Conservation (phyloP, 2,329 filamentous ascomycete species). For the Penicillium sp. region DNA sequence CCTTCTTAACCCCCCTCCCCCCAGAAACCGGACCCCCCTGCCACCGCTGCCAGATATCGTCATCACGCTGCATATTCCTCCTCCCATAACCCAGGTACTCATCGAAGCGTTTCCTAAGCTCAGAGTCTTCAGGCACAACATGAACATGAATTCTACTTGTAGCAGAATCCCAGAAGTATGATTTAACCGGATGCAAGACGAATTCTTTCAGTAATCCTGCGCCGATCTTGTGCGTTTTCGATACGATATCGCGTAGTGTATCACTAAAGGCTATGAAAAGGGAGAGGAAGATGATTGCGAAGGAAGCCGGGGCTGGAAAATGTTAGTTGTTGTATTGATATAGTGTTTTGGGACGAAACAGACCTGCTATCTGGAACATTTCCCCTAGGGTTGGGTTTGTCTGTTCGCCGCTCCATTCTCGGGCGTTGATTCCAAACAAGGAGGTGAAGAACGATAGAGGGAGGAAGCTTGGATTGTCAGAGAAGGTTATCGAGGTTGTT, state of each 20-base stretch:
- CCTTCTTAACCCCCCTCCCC: conserved; percentile 11
- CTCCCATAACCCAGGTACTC: conserved; percentile 28
- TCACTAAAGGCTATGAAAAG: conserved; percentile 58
- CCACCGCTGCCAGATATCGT: conserved; percentile 34
- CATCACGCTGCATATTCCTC: conserved; percentile 24
- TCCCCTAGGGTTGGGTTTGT: conserved; percentile 37
- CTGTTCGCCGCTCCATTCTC: conserved; percentile 56
- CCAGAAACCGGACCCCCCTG: conserved; percentile 19
- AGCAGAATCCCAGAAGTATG: conserved; percentile 12
- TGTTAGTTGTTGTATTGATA: not conserved
- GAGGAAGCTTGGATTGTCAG: conserved; percentile 47
- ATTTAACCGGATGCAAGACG: conserved; percentile 21
- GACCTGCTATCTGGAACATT: conserved; percentile 35
- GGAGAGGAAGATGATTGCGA: conserved; percentile 54
- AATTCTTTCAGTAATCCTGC: conserved; percentile 26
- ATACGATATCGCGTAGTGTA: conserved; percentile 27
- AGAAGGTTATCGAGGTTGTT: too few relatives aligned
- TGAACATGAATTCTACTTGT: conserved; percentile 8
- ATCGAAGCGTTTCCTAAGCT: conserved; percentile 24
- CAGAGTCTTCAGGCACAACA: conserved; percentile 22
- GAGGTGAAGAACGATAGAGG: conserved; percentile 66
- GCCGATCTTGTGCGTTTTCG: conserved; percentile 27
- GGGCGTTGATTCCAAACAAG: conserved; percentile 65
- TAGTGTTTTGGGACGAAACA: not conserved
- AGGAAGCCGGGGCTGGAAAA: conserved; percentile 41